Base-by-base conservation (phyloP, 305 asterid species). In the Caryopteris hybrid region DNA sequence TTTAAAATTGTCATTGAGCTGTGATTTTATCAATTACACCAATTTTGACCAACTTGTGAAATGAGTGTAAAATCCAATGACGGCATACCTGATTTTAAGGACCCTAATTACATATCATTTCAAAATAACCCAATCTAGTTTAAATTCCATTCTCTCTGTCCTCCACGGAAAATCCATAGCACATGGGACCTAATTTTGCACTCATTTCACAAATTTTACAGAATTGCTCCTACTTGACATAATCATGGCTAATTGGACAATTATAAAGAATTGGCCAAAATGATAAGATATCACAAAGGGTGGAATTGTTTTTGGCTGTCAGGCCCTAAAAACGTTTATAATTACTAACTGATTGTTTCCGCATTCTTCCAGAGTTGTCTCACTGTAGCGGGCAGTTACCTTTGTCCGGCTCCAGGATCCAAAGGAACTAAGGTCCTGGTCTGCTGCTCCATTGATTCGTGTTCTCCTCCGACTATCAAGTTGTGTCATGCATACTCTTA, bases 331-430 rank as follows among this genome's bases (percentile, higher is more conserved):
- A 8, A 2, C 0, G 11, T 2, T 1, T 6, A 8, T 38, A 39
- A 66, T 45, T 55, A 68, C 64, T 74, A 46, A 62, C 56, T 33
- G 52, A 34, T 56, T 41, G 51, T 18, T 64, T 50, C 58, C 52
- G 64, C 71, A 17, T 75, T 66, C 66, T 36, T 76, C 69, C 87
- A 94, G 99, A 79, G 87, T 67, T 74, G 83, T 80, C 85, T 91
- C 55, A 85, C 96, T 42, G 98, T 83, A 62, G 95, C 97, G 48
- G 80, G 89, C 72, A 87, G 97, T 86, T 91, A 85, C 81, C 95
- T 94, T 60, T 87, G 95, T 81, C 96, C 98, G 54, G 90, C 95
- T 79, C 97, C 99, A 59, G 98, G 96, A 45, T 91, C 97, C 69
- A 94, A 86, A 86, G 98, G 98, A 70, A 72, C 84, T 41, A 85